Conservation (phyloP, 805 yeast genomes). For the Candida dajiaensis region DNA sequence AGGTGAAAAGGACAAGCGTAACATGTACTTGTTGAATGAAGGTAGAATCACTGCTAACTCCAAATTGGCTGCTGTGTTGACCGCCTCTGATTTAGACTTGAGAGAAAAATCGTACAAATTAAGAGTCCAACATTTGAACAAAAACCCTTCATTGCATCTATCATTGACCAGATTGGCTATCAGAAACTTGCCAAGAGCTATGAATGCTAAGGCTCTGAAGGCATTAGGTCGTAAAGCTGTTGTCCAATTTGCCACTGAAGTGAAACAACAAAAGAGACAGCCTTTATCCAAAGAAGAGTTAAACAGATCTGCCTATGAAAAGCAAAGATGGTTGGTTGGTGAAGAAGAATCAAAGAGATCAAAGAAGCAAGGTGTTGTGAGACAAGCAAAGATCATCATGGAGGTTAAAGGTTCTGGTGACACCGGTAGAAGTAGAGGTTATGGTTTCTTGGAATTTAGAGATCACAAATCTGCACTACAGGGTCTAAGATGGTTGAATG, state of each 20-base stretch:
- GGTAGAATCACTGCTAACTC: constrained; percentile 85
- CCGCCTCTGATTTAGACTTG: constrained; percentile 72
- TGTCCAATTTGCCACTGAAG: constrained; percentile 90
- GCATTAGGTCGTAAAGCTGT: constrained; percentile 93
- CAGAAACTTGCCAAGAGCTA: constrained; percentile 87
- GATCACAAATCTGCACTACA: constrained; percentile 90
- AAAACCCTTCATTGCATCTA: constrained; percentile 85
- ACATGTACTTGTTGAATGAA: constrained; percentile 81
- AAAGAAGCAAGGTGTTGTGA: constrained; percentile 84
- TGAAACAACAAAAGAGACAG: constrained; percentile 65
- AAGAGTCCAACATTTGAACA: constrained; percentile 84
- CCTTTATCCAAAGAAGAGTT: constrained; percentile 87
- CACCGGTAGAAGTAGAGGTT: constrained; percentile 90
- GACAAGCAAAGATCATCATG: constrained; percentile 87
- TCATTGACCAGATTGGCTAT: constrained; percentile 94
- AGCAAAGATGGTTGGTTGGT: constrained; percentile 35
- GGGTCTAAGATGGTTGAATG: constrained; percentile 97
- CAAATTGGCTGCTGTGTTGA: constrained; percentile 62
- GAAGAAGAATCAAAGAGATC: constrained; percentile 50
- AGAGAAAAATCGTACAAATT: constrained; percentile 83
- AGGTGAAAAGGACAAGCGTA: constrained; percentile 76
- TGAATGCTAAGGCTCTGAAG: constrained; percentile 83
- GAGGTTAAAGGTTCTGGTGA: constrained; percentile 89
- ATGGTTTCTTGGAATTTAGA: constrained; percentile 89
- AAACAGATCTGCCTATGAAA: constrained; percentile 68